Evolutionary conservation across 2,329 filamentous ascomycete species (phyloP).

Genomic region (Penicillium verrucosum): DNA sequence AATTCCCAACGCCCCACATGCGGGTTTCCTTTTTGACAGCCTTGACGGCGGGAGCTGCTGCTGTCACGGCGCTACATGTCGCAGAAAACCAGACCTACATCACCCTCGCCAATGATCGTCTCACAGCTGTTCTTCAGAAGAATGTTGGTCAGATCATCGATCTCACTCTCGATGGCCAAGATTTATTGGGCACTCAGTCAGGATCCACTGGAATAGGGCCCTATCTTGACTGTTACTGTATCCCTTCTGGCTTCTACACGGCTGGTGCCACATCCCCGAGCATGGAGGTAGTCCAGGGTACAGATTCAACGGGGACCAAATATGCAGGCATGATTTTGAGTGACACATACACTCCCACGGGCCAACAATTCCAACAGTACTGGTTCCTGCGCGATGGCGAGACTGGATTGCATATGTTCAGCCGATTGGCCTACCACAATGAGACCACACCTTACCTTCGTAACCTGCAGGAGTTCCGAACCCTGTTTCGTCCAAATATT

Average conservation of each 20-base stretch:
- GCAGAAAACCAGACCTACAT: constrained; percentile 22
- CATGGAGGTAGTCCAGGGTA: constrained; percentile 53
- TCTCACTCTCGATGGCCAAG: constrained; percentile 48
- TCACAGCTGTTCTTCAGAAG: constrained; percentile 47
- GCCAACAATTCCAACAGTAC: constrained; percentile 61
- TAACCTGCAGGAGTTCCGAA: constrained; percentile 60
- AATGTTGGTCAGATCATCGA: constrained; percentile 41
- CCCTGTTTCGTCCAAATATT: constrained; percentile 59
- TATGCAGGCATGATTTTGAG: constrained; percentile 61
- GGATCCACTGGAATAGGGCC: constrained; percentile 52
- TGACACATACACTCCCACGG: constrained; percentile 57
- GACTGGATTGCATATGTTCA: constrained; percentile 61
- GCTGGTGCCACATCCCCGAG: constrained; percentile 51
- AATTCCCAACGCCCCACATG: not conserved
- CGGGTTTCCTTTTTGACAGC: not conserved
- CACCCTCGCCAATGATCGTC: constrained; percentile 44
- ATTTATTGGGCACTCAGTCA: constrained; percentile 50
- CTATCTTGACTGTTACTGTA: constrained; percentile 64
- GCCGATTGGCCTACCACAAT: constrained; percentile 59
- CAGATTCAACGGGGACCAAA: constrained; percentile 48
- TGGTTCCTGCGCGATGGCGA: constrained; percentile 63
- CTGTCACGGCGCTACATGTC: constrained; percentile 18
- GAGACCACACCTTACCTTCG: constrained; percentile 54
- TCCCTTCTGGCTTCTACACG: constrained; percentile 57
- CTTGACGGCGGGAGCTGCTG: constrained; percentile 4